Evolutionary conservation across 495 filamentous ascomycete species (phyloP).

Genomic region (Penicillium maclennaniae): DNA sequence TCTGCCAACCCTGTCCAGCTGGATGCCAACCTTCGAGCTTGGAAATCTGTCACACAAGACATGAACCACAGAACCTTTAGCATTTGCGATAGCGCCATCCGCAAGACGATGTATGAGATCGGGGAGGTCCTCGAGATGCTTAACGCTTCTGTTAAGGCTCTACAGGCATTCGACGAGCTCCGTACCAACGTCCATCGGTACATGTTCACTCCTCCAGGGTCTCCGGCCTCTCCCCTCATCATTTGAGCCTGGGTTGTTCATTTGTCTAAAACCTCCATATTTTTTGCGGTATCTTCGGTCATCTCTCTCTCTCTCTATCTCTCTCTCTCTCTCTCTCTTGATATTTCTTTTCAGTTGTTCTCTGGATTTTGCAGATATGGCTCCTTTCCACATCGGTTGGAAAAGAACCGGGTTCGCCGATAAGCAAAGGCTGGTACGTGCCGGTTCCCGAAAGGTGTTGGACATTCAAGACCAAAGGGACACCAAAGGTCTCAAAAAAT

Average conservation of each 20-base stretch:
- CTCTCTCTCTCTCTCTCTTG: neutral
- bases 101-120: conserved; percentile 52
- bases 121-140: conserved; percentile 53
- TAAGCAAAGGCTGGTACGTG: neutral
- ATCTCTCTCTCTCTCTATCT: neutral
- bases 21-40: conserved; percentile 47
- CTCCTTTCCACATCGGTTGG: neutral
- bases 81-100: conserved; percentile 48
- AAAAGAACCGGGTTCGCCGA: neutral
- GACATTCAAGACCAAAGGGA: neutral
- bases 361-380: neutral
- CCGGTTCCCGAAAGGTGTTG: neutral
- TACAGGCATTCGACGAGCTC: conserved; percentile 27
- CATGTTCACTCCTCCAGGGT: neutral
- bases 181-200: neutral
- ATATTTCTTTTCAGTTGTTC: neutral
- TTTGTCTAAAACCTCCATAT: neutral
- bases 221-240: conserved; percentile 18
- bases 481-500: neutral
- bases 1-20: conserved; percentile 36
- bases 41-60: conserved; percentile 47
- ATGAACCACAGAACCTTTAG: conserved; percentile 56
- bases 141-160: conserved; percentile 36
- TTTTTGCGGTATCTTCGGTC: neutral
- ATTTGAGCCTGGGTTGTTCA: conserved; percentile 13